phyloP scores from a whole-genome alignment of 371 early-diverging fungal species.

The Saksenaea vasiformis region DNA sequence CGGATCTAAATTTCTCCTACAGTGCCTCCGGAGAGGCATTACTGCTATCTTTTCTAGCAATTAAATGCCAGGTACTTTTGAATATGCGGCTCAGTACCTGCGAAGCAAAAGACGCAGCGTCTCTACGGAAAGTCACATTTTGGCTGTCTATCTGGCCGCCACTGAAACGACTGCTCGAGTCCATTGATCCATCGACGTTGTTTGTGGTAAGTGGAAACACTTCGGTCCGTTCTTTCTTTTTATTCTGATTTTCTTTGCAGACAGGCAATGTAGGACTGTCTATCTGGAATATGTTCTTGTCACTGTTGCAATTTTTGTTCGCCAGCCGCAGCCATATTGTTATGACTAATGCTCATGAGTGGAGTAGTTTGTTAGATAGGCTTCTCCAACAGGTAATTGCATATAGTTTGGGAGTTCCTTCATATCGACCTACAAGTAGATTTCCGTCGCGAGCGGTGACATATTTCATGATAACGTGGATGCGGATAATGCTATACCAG shows the following conservation, averaged over 20 bases:
- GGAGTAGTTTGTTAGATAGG: slow-evolving; percentile 41
- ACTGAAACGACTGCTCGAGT: slow-evolving; percentile 28
- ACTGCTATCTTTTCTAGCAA: slow-evolving; percentile 36
- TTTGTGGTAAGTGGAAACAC: slow-evolving; percentile 21
- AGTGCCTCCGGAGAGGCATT: slow-evolving; percentile 44
- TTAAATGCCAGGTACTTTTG: slow-evolving; percentile 45
- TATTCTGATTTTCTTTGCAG: slow-evolving; percentile 13
- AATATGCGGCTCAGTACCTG: slow-evolving; percentile 13
- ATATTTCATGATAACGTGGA: slow-evolving; percentile 8
- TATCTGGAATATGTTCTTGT: slow-evolving; percentile 50
- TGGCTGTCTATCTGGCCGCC: slow-evolving; percentile 52
- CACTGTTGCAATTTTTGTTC: slow-evolving; percentile 47
- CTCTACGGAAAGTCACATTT: slow-evolving; percentile 17
- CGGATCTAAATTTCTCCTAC: slow-evolving; percentile 46
- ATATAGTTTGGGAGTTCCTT: not conserved
- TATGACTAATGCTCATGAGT: slow-evolving; percentile 48
- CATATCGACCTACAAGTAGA: not conserved
- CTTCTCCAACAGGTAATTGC: slow-evolving; percentile 36
- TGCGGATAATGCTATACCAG: slow-evolving; percentile 12
- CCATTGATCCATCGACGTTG: slow-evolving; percentile 28
- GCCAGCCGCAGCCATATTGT: slow-evolving; percentile 39
- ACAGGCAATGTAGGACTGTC: slow-evolving; percentile 39
- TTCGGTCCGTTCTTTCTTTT: not conserved
- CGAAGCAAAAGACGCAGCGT: slow-evolving; percentile 3
- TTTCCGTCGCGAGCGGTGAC: not conserved